These are phyloP conservation scores for Pyrenophora graminea DNA, from an alignment of 2,329 filamentous ascomycete genomes.

Conservation along the genomic window DNA sequence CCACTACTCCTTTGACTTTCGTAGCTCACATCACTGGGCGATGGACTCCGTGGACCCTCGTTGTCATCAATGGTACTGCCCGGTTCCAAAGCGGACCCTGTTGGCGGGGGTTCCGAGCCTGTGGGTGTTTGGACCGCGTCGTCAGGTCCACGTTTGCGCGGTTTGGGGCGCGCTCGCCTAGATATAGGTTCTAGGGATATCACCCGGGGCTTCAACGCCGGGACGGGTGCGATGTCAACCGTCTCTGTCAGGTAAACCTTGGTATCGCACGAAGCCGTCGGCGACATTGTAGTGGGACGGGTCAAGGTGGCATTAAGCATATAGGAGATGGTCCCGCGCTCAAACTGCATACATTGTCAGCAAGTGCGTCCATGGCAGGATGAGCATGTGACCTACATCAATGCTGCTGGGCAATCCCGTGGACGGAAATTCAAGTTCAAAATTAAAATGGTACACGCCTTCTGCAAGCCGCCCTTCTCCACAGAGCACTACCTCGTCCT, in stretches of 20 bases:
- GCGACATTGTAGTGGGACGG: constrained; percentile 81
- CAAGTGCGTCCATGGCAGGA: constrained; percentile 9
- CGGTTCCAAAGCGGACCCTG: constrained; percentile 25
- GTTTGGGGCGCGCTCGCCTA: constrained; percentile 68
- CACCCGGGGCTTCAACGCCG: constrained; percentile 74
- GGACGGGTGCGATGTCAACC: constrained; percentile 79
- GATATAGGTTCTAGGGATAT: constrained; percentile 88
- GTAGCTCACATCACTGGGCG: constrained; percentile 54
- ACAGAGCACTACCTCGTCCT: constrained; percentile 79
- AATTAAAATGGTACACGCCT: constrained; percentile 78
- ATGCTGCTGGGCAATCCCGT: constrained; percentile 85
- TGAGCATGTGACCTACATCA: constrained; percentile 66
- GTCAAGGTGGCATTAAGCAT: constrained; percentile 88
- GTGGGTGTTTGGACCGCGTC: constrained; percentile 19
- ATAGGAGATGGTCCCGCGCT: constrained; percentile 90
- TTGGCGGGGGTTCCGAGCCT: constrained; percentile 26
- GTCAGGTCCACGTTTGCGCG: constrained; percentile 29
- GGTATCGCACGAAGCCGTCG: constrained; percentile 77
- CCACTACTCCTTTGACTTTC: constrained; percentile 61
- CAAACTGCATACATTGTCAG: constrained; percentile 68
- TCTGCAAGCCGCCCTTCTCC: constrained; percentile 76
- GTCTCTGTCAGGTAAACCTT: constrained; percentile 80
- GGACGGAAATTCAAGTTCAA: constrained; percentile 71
- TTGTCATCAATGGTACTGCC: constrained; percentile 36
- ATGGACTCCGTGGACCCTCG: constrained; percentile 48